Base-by-base conservation (phyloP, 2,329 filamentous ascomycete species). In the Conoideocrella luteorostrata region DNA sequence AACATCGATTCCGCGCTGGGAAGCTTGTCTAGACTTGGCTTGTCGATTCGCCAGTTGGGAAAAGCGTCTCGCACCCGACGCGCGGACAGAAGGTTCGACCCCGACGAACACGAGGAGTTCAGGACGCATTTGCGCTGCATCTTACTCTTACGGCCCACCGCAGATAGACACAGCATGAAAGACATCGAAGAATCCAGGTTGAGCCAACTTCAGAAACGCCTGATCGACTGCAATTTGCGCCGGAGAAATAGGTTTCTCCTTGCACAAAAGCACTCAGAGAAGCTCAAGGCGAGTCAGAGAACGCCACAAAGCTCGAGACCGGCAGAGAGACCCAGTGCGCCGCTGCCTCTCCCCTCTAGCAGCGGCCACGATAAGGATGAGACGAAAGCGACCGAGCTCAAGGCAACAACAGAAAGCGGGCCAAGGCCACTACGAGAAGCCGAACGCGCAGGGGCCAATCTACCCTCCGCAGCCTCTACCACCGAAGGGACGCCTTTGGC, bases 11-110 rank as follows among this genome's bases (percentile, higher is more conserved):
- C 26, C 13, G 26, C 26, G 13, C 7, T 28, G 7, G 13, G 13
- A 28, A 28, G 13, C 13, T 28, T 28, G 13, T 7, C 26, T 28
- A 7, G 7, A 13, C 7, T 28, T 28, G 26, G 26, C 7, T 44
- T 0, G 33, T 46, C 46, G 11, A 50, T 50, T 15, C 44, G 46
- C 5, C 43, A 41, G 2, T 42, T 41, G 11, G 46, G 41, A 21
- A 29, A 43, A 30, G 41, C 41, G 13, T 43, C 22, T 3, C 22
- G 41, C 7, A 37, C 17, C 32, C 41, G 41, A 7, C 24, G 15
- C n/a, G 32, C 41, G 7, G 28, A 43, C 20, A 7, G 24, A 20
- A 24, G 29, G 5, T 43, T 43, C 21, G 28, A 43, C 5, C 41
- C 41, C 4, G 32, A 43, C 4, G 11, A 43, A 2, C 12, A 43